Evolutionary conservation across 164 flowering plant genomes (phyloP).

Genomic region (Liriodendron chinense): DNA sequence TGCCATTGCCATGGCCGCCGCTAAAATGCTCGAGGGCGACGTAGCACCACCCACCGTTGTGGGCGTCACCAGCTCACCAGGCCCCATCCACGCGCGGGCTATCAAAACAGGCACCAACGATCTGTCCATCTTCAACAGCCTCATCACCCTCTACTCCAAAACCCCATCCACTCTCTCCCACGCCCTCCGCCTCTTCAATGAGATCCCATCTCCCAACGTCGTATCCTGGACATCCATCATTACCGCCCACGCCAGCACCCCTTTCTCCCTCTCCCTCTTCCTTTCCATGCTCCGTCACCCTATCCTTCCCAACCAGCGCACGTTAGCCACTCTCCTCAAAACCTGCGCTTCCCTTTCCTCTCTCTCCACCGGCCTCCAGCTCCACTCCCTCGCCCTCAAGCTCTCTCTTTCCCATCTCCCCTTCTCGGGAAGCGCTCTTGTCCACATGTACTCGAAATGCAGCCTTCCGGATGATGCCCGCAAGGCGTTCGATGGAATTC

Average conservation of each 20-base stretch:
- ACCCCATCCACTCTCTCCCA: slow-evolving; percentile 25
- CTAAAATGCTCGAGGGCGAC: not conserved
- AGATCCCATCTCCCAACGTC: slow-evolving; percentile 52
- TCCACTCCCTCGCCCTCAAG: slow-evolving; percentile 53
- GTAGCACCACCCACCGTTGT: not conserved
- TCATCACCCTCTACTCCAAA: slow-evolving; percentile 55
- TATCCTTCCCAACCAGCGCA: slow-evolving; percentile 57
- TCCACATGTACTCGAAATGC: slow-evolving; percentile 43
- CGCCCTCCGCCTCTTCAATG: slow-evolving; percentile 37
- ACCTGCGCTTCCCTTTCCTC: slow-evolving; percentile 51
- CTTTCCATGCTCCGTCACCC: slow-evolving; percentile 72
- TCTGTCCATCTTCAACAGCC: slow-evolving; percentile 29
- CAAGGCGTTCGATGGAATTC: slow-evolving; percentile 63
- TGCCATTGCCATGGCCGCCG: not conserved
- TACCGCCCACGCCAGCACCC: slow-evolving; percentile 42
- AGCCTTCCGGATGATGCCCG: slow-evolving; percentile 26
- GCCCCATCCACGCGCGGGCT: slow-evolving; percentile 33
- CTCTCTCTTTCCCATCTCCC: slow-evolving; percentile 37
- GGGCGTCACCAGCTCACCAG: not conserved
- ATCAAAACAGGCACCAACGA: slow-evolving; percentile 20
- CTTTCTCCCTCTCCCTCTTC: slow-evolving; percentile 43
- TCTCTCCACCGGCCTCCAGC: slow-evolving; percentile 40
- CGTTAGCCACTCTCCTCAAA: slow-evolving; percentile 55
- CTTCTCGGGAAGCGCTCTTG: slow-evolving; percentile 44
- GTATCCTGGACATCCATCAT: slow-evolving; percentile 79